Conservation (phyloP, 2,329 filamentous ascomycete species). For the Fusarium chaquense region DNA sequence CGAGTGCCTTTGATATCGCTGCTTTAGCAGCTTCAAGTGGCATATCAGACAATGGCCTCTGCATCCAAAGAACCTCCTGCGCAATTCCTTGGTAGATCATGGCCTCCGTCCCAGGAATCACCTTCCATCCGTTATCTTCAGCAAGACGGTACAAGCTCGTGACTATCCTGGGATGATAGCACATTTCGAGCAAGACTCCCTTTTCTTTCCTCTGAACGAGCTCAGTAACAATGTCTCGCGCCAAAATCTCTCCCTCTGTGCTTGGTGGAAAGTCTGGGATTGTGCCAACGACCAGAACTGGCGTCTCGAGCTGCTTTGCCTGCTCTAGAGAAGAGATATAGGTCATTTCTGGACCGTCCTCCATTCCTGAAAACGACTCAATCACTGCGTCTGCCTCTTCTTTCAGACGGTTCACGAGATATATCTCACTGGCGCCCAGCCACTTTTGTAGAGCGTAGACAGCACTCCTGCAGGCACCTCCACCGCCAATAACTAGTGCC, state of each 20-base stretch:
- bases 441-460: neutral
- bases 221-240: neutral
- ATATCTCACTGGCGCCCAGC: neutral
- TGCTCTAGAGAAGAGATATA: neutral
- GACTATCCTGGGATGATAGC: neutral
- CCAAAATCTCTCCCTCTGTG: neutral
- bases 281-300: neutral
- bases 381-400: neutral
- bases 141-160: conserved; percentile 3
- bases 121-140: neutral
- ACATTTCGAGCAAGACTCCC: conserved; percentile 3
- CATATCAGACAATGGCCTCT: neutral
- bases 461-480: conserved; percentile 6
- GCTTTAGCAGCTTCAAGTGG: conserved; percentile 3
- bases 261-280: neutral
- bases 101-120: neutral
- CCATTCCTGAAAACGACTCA: neutral
- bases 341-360: neutral
- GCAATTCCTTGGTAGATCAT: conserved; percentile 2
- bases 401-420: neutral
- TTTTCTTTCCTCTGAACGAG: neutral
- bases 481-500: conserved; percentile 1
- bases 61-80: conserved; percentile 3
- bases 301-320: neutral
- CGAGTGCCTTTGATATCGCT: neutral